These are phyloP conservation scores for Dryadomyces quercus-mongolicae DNA, from an alignment of 2,329 filamentous ascomycete species.

Conservation along the genomic window DNA sequence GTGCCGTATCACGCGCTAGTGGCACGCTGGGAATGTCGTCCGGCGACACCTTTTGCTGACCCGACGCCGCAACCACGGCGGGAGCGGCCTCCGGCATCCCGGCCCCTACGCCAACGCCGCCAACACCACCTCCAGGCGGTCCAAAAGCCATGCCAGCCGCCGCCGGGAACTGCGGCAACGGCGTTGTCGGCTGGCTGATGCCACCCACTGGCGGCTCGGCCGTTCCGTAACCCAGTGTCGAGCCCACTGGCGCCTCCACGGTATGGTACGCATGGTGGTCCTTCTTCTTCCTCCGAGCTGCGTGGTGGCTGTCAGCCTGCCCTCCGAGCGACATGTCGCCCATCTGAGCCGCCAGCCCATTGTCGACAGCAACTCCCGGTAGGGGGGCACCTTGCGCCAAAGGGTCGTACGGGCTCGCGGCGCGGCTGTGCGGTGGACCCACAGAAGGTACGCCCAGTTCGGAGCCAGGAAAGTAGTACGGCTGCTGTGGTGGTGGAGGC, in stretches of 20 bases:
- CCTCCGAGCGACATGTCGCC: slow-evolving; percentile 57
- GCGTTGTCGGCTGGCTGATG: neutral
- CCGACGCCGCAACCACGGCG: slow-evolving; percentile 44
- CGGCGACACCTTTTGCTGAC: slow-evolving; percentile 68
- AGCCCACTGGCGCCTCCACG: slow-evolving; percentile 59
- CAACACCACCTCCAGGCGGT: slow-evolving; percentile 14
- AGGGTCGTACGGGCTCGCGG: slow-evolving; percentile 14
- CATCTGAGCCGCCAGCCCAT: slow-evolving; percentile 58
- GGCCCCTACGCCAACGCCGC: neutral
- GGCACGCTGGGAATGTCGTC: slow-evolving; percentile 92
- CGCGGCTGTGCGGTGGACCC: slow-evolving; percentile 24
- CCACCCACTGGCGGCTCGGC: neutral
- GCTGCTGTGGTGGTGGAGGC: neutral
- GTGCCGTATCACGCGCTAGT: slow-evolving; percentile 66
- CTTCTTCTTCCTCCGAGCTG: slow-evolving; percentile 71
- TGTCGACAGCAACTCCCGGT: slow-evolving; percentile 25
- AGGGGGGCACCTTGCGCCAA: slow-evolving; percentile 14
- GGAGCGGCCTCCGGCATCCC: slow-evolving; percentile 21
- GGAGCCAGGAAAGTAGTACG: neutral
- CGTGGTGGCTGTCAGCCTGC: slow-evolving; percentile 29
- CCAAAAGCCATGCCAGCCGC: slow-evolving; percentile 41
- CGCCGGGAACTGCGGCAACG: slow-evolving; percentile 48
- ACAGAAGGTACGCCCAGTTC: slow-evolving; percentile 12
- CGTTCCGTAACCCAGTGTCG: slow-evolving; percentile 40
- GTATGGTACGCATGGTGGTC: slow-evolving; percentile 87